Evolutionary conservation across 768 basidiomycete genomes (phyloP), one percentile per base, ranked within the genome.

Genomic region (Amanita pseudoporphyria): DNA sequence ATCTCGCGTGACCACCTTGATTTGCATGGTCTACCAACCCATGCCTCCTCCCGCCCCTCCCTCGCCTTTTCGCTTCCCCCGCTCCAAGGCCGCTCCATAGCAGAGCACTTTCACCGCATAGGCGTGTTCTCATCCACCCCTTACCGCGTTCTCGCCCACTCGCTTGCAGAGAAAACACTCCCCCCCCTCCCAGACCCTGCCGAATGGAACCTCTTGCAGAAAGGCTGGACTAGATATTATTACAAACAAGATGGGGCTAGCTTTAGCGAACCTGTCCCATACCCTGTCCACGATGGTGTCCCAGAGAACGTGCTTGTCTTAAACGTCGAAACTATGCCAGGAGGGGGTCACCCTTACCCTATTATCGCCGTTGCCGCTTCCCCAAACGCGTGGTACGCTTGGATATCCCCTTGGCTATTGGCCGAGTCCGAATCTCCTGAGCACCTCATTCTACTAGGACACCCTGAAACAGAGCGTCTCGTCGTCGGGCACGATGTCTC

Each of bases 401-500:
- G 96, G 94, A 79, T 96, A 53, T 93, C 89, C 0, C 96, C 96
- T 0, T 95, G 92, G 92, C 65, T 96, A 9, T 72, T 93, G 4
- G 78, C 77, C 12, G 71, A 82, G 44, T 68, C 78, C 26, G 61
- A 66, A 0, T 64, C 71, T 50, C 68, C 72, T 9, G 69, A 78
- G 38, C 90, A 94, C 26, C 71, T 95, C 47, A 80, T 94, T 45
- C 82, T 90, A 0, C 52, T 94, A 2, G 87, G 89, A 4, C 26
- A 28, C 46, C 64, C 78, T 9, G 52, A 61, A 9, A 54, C 62
- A 3, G 30, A 41, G 10, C 76, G 82, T 12, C 61, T 97, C 26
- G 70, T 97, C 21, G 82, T 97, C 26, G 95, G 96, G 2, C 96
- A 99, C 65, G 95, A 96, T 59, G 84, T 98, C 37, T 87, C 92